A percentile compares a stretch with the other conserved stretches of the same genome.
Conservation (phyloP, 352 stramenopile genomes). For the Thalassiosira pacifica region DNA sequence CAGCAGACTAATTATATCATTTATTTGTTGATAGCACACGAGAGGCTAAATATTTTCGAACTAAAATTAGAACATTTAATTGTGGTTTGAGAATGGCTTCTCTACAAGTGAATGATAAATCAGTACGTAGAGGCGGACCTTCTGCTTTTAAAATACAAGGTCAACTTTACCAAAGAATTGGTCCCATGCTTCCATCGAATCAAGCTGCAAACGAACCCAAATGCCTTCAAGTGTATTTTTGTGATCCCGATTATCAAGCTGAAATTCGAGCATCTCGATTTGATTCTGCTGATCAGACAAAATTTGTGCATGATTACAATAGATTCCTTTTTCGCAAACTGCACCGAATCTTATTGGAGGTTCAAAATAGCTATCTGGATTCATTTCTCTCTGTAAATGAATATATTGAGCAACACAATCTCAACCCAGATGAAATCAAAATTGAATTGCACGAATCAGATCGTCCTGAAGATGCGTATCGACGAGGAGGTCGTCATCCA, state of each 20-base stretch:
- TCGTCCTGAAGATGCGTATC: constrained; percentile 8
- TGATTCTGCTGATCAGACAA: neutral
- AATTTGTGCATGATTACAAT: neutral
- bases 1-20: constrained; percentile 1
- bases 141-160: constrained; percentile 26
- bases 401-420: constrained; percentile 14
- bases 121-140: neutral
- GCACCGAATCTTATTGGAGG: constrained; percentile 4
- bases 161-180: neutral
- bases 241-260: constrained; percentile 25
- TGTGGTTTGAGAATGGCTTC: constrained; percentile 20
- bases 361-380: constrained; percentile 21
- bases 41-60: constrained; percentile 29
- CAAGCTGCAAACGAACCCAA: neutral
- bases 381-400: constrained; percentile 15
- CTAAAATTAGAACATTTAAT: constrained; percentile 23
- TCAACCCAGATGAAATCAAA: constrained; percentile 19
- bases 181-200: constrained; percentile 14
- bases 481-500: constrained; percentile 3
- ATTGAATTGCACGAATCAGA: neutral
- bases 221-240: constrained; percentile 27
- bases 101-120: constrained; percentile 20
- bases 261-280: neutral
- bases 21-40: neutral
- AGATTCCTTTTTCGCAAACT: neutral